Conservation (phyloP, 768 basidiomycete species). For the Phaeotremella fagi region DNA sequence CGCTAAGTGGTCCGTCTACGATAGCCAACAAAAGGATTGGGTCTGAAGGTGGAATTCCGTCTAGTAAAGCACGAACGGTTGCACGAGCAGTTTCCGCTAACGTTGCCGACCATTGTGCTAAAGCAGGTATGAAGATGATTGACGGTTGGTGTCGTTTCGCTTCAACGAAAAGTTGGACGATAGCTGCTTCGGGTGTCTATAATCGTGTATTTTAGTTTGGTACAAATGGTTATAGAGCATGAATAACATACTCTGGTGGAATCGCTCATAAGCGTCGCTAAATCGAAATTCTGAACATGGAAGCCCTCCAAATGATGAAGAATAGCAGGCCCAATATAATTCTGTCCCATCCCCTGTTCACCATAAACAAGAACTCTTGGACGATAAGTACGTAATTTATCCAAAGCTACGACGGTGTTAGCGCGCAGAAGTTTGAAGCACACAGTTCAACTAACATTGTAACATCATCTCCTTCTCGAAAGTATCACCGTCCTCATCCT, state of each 20-base stretch:
- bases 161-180: conserved; percentile 92
- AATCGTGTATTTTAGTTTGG: conserved; percentile 2
- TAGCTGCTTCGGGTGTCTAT: conserved; percentile 82
- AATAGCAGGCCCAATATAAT: conserved; percentile 80
- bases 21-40: conserved; percentile 88
- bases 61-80: conserved; percentile 84
- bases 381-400: conserved; percentile 81
- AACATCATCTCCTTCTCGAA: conserved; percentile 82
- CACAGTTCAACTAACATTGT: conserved; percentile 59
- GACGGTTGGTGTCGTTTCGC: conserved; percentile 96
- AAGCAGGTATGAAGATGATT: conserved; percentile 87
- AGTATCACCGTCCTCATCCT: conserved; percentile 72
- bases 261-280: conserved; percentile 82
- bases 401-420: conserved; percentile 64
- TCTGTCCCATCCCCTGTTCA: conserved; percentile 79
- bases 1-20: conserved; percentile 67
- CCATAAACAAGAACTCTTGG: conserved; percentile 84
- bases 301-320: conserved; percentile 93
- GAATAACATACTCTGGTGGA: conserved; percentile 67
- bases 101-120: conserved; percentile 76
- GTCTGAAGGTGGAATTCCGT: conserved; percentile 83
- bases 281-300: conserved; percentile 87
- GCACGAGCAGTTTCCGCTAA: conserved; percentile 77
- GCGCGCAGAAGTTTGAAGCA: too few relatives aligned
- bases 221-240: conserved; percentile 8